Conservation (phyloP, 768 basidiomycete species). For the Amanita rimosa region DNA sequence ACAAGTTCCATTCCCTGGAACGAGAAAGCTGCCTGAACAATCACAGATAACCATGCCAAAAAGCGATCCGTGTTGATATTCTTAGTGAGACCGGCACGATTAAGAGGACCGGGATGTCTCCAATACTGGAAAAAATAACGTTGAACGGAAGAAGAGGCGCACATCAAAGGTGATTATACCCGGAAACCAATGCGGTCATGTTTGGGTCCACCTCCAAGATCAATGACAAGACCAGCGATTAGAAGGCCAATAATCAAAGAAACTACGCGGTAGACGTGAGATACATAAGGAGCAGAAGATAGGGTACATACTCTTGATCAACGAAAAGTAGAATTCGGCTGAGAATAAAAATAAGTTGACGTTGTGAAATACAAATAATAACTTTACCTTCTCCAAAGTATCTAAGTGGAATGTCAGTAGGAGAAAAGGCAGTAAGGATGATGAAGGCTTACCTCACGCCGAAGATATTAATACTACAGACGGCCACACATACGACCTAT, state of each 20-base stretch:
- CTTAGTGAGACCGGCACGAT: conserved; percentile 28
- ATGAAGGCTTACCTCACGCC: conserved; percentile 42
- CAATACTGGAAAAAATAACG: conserved; percentile 33
- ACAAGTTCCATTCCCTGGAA: conserved; percentile 73
- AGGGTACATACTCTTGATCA: conserved; percentile 43
- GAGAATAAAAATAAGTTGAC: conserved; percentile 3
- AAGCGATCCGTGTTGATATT: conserved; percentile 35
- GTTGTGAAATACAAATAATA: neutral
- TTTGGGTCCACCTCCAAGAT: conserved; percentile 68
- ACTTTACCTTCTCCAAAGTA: conserved; percentile 55
- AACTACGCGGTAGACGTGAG: conserved; percentile 22
- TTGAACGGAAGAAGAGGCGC: neutral
- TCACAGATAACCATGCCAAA: conserved; percentile 29
- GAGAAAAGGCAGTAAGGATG: neutral
- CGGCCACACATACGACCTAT: conserved; percentile 39
- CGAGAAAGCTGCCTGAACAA: conserved; percentile 58
- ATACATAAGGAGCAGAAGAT: neutral
- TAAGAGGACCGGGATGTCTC: conserved; percentile 59
- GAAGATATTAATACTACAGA: conserved; percentile 55
- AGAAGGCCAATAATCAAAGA: conserved; percentile 51
- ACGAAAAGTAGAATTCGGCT: conserved; percentile 59
- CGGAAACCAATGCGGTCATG: conserved; percentile 59
- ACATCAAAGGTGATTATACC: conserved; percentile 20
- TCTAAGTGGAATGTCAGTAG: conserved; percentile 15
- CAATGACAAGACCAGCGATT: conserved; percentile 54